Conservation (phyloP, 306 rosid genomes). For the apple (Malus domestica) region DNA sequence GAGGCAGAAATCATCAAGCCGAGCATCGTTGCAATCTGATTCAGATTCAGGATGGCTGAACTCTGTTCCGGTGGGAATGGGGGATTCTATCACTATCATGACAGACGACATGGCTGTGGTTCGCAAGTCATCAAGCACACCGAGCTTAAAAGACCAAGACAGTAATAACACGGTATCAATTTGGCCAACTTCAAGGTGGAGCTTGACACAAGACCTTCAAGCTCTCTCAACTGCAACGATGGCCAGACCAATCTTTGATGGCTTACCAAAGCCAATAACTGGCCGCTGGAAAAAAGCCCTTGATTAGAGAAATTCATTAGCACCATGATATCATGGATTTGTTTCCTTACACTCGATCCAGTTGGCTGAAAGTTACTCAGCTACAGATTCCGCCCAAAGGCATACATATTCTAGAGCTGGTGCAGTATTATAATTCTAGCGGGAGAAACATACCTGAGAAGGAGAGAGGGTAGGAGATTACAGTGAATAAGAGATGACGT, state of each 20-base stretch:
- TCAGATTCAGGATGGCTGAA: slow-evolving; percentile 55
- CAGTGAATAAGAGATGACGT: slow-evolving; percentile 13
- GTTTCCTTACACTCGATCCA: slow-evolving; percentile 26
- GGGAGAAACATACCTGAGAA: slow-evolving; percentile 17
- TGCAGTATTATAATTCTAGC: slow-evolving; percentile 24
- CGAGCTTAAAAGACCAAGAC: slow-evolving; percentile 70
- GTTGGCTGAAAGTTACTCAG: slow-evolving; percentile 6
- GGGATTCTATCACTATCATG: slow-evolving; percentile 60
- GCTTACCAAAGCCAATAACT: slow-evolving; percentile 69
- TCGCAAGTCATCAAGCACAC: slow-evolving; percentile 61
- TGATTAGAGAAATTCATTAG: slow-evolving; percentile 40
- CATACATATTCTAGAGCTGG: slow-evolving; percentile 25
- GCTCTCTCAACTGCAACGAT: slow-evolving; percentile 45
- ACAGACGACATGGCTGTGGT: slow-evolving; percentile 39
- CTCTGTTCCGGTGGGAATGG: slow-evolving; percentile 57
- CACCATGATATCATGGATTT: slow-evolving; percentile 9
- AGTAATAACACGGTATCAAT: slow-evolving; percentile 31
- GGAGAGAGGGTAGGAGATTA: slow-evolving; percentile 6
- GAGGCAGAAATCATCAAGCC: slow-evolving; percentile 68
- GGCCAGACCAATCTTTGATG: slow-evolving; percentile 65
- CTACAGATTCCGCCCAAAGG: slow-evolving; percentile 9
- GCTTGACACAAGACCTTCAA: slow-evolving; percentile 66
- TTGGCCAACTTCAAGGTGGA: slow-evolving; percentile 66
- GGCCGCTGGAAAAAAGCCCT: slow-evolving; percentile 84
- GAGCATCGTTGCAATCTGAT: slow-evolving; percentile 33